phyloP scores from a whole-genome alignment of 495 filamentous ascomycete genomes.

The Collariella sp. region DNA sequence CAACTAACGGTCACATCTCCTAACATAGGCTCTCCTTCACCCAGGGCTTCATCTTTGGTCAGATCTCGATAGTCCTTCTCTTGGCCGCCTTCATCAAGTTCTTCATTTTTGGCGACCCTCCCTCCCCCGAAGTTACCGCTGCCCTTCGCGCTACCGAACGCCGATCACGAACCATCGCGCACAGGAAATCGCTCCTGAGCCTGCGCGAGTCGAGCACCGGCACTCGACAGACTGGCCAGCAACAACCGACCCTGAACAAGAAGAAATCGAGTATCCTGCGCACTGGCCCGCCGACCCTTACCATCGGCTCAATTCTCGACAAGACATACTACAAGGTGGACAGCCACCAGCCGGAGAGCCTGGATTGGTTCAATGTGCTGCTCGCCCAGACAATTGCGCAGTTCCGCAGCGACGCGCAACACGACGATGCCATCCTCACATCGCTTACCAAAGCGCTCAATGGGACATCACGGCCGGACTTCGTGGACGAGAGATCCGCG shows the following conservation, averaged over 20 bases:
- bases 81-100: constrained; percentile 96
- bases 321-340: constrained; percentile 98
- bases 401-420: constrained; percentile 78
- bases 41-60: constrained; percentile 86
- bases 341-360: constrained; percentile 92
- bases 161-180: constrained; percentile 53
- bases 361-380: constrained; percentile 99
- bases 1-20: not conserved
- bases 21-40: constrained; percentile 70
- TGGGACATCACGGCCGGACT: constrained; percentile 74
- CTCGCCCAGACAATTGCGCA: constrained; percentile 96
- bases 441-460: constrained; percentile 86
- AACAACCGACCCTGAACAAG: constrained; percentile 48
- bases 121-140: constrained; percentile 66
- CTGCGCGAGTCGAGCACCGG: constrained; percentile 40
- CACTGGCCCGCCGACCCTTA: constrained; percentile 49
- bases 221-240: constrained; percentile 23
- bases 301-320: constrained; percentile 79
- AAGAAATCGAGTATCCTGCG: constrained; percentile 71
- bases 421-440: constrained; percentile 88
- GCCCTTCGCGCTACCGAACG: constrained; percentile 60
- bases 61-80: constrained; percentile 81
- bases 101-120: constrained; percentile 97
- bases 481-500: constrained; percentile 86
- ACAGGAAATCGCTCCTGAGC: constrained; percentile 57